Base-by-base conservation (phyloP, 495 filamentous ascomycete species). In the Beverwykella pulmonaria region DNA sequence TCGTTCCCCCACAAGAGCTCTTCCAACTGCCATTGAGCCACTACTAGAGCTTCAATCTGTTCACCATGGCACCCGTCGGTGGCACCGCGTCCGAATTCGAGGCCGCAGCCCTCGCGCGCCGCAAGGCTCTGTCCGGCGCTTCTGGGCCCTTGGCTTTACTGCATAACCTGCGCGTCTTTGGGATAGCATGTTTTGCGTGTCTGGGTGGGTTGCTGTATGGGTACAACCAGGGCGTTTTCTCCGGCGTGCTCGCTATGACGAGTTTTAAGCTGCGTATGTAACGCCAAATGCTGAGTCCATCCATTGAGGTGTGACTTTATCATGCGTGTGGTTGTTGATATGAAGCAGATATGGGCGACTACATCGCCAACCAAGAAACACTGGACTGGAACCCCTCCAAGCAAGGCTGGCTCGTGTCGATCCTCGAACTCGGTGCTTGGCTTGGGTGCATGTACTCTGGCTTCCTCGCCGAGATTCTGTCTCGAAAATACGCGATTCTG, bases 381-480 rank as follows among this genome's bases (percentile, higher is more conserved):
- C 48, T 67, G 7, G 44, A 53, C 7, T 71, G 63, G 63, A 63
- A 72, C 54, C 32, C 49, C 12, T 84, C 87, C 0, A 86, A 90
- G 58, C 72, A 91, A 73, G 90, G 90, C 29, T 91, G 90, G 87
- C 79, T 92, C 53, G 90, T 90, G 5, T 84, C 91, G 1, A 93
- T 92, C 61, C 84, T 93, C 67, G 86, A 93, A 68, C 82, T 95
- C 3, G 91, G 91, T 74, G 91, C 91, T 39, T 93, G 90, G 91
- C 68, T 91, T 53, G 91, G 91, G 9, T 87, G 89, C 0, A 81
- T 93, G 52, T 82, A 89, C 50, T 90, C 87, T 53, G 90, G 90
- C 0, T 90, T 91, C 71, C 74, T 93, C 41, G 89, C 88, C 36
- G 90, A 94, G 76, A 81, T 83, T 15, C 71, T 90, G 36, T 90